Base-by-base conservation (phyloP, 495 filamentous ascomycete genomes). In the Aspergillus campestris region DNA sequence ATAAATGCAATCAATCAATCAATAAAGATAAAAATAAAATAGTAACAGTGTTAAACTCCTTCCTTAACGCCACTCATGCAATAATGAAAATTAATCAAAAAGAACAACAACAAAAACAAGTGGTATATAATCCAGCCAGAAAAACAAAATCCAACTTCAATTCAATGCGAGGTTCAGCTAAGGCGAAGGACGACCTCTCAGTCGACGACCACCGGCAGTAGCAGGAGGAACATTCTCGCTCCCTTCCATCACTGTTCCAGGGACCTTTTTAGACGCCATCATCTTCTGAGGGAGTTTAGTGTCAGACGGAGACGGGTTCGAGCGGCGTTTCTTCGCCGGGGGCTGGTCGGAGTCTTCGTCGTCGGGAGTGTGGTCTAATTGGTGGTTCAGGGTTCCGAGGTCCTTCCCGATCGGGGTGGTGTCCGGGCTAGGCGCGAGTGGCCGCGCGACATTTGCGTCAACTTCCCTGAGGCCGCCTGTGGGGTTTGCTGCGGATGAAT, bases 181-280 rank as follows among this genome's bases (percentile, higher is more conserved):
- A 34, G 54, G 48, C 44, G 61, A 57, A 28, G 59, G 52, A 18
- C 61, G 60, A 29, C 33, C 57, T 45, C 67, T 53, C 28, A 59
- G 47, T 28, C 56, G 53, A 18, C 67, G 51, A 6, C 61, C 54
- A 44, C 41, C 50, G 8, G 56, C 44, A 24, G 55, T 45, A 32
- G 70, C 57, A 3, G 64, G 71, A 7, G 74, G 75, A 34, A 78
- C 48, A 52, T 86, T 86, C 57, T 84, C 82, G 18, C 75, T 64
- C 7, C 80, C 82, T 36, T 82, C 81, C 58, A 44, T 64, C 64
- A 60, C 72, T 47, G 18, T 4, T 24, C 36, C 63, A 38, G 41
- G 53, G 61, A 67, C 63, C 34, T 51, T 57, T 56, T 73, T 78
- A 51, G 67, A 73, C n/a, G n/a, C n/a, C 1, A 68, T 51, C 52